Conservation (phyloP, 345 rosid species). For the Nephelium lappaceum region DNA sequence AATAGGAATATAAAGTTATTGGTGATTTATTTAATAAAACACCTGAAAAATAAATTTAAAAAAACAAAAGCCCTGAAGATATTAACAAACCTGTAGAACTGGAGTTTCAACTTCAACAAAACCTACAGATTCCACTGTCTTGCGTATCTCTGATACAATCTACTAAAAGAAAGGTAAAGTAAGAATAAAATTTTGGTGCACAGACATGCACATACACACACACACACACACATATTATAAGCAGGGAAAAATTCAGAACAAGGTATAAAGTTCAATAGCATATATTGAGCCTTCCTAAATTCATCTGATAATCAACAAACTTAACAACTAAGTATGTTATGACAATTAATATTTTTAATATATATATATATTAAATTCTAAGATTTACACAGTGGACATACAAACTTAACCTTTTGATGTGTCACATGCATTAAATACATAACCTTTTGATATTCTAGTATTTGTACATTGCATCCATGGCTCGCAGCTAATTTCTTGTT, state of each 20-base stretch:
- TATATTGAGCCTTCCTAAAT: background rate
- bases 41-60: conserved; percentile 8
- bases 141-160: conserved; percentile 87
- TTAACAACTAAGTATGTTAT: background rate
- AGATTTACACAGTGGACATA: background rate
- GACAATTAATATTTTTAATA: background rate
- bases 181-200: conserved; percentile 2
- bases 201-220: too few relatives aligned
- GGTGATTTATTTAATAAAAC: background rate
- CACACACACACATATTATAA: background rate
- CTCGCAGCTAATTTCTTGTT: background rate
- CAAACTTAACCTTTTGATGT: background rate
- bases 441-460: background rate
- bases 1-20: conserved; percentile 4
- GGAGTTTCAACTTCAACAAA: conserved; percentile 98
- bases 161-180: conserved; percentile 33
- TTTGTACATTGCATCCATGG: background rate
- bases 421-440: background rate
- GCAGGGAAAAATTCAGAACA: background rate
- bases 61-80: conserved; percentile 23
- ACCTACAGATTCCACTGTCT: conserved; percentile 74
- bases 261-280: background rate
- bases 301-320: background rate
- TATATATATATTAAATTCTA: background rate
- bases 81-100: conserved; percentile 79